These are phyloP conservation scores for Olyra latifolia DNA, from an alignment of 176 grass and related monocot genomes.

Conservation along the genomic window DNA sequence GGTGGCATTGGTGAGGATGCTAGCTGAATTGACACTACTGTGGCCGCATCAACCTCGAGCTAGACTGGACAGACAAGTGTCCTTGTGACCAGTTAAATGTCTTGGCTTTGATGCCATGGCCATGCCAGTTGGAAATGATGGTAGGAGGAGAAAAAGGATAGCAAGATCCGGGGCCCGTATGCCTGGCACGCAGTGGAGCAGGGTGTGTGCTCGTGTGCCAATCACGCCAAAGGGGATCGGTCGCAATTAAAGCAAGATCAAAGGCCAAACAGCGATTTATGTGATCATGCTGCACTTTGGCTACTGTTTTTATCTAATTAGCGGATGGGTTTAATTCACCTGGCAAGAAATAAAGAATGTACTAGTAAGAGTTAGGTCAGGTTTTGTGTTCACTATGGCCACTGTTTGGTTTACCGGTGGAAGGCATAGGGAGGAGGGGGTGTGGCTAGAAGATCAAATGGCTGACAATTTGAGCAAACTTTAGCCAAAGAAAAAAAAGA, in stretches of 20 bases:
- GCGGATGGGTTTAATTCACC: background rate
- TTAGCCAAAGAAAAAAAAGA: too few species aligned
- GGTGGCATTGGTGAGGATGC: constrained; percentile 27
- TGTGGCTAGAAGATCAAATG: too few species aligned
- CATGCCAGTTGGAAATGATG: constrained; percentile 44
- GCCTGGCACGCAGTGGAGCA: background rate
- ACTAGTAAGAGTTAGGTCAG: too few species aligned
- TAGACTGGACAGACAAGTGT: constrained; percentile 40
- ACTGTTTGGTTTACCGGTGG: too few species aligned
- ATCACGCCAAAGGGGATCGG: constrained; percentile 26
- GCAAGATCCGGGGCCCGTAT: constrained; percentile 4
- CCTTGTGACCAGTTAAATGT: constrained; percentile 48
- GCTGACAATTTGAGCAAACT: too few species aligned
- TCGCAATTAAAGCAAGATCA: constrained; percentile 18
- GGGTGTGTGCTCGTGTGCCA: constrained; percentile 21
- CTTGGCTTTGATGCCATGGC: constrained; percentile 32
- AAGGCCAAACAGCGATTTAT: background rate
- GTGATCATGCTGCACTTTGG: constrained; percentile 7
- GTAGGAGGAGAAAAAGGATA: background rate
- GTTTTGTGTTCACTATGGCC: too few species aligned
- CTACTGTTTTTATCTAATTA: background rate
- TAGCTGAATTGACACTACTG: constrained; percentile 9
- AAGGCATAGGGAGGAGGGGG: too few species aligned
- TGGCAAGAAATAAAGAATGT: background rate
- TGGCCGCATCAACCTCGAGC: constrained; percentile 41